phyloP scores from a whole-genome alignment of 2,329 filamentous ascomycete genomes.

The Fusarium papillatum region DNA sequence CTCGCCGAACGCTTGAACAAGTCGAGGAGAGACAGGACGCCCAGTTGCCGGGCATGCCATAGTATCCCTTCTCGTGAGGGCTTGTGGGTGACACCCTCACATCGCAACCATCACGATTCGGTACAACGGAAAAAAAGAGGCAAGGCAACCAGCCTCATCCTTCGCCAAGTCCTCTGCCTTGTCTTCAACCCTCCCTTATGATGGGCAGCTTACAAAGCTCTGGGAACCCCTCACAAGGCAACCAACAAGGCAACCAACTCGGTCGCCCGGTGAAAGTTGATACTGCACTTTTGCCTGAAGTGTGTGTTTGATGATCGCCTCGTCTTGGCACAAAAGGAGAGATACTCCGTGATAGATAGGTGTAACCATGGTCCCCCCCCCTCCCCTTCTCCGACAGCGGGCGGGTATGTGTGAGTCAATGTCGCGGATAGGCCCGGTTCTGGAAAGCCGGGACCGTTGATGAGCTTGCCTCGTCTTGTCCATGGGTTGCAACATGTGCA shows the following conservation, averaged over 20 bases:
- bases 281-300: not conserved
- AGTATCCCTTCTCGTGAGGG: not conserved
- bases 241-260: constrained; percentile 3
- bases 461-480: not conserved
- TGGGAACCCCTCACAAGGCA: constrained; percentile 9
- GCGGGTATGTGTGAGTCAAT: not conserved
- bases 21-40: not conserved
- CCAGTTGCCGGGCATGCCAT: not conserved
- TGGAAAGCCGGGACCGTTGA: constrained; percentile 1
- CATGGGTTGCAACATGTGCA: constrained; percentile 2
- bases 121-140: not conserved
- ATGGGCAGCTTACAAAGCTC: not conserved
- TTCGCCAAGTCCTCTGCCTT: constrained; percentile 3
- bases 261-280: constrained; percentile 2
- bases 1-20: not conserved
- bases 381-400: not conserved
- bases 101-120: not conserved
- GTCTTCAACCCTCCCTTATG: not conserved
- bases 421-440: not conserved
- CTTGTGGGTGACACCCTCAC: not conserved
- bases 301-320: not conserved
- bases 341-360: not conserved
- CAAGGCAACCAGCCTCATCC: constrained; percentile 6
- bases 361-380: not conserved
- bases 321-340: not conserved